A percentile compares a stretch with the other conserved stretches of the same genome.
phyloP scores from a whole-genome alignment of 441 rosid genomes.

The Hura crepitans region DNA sequence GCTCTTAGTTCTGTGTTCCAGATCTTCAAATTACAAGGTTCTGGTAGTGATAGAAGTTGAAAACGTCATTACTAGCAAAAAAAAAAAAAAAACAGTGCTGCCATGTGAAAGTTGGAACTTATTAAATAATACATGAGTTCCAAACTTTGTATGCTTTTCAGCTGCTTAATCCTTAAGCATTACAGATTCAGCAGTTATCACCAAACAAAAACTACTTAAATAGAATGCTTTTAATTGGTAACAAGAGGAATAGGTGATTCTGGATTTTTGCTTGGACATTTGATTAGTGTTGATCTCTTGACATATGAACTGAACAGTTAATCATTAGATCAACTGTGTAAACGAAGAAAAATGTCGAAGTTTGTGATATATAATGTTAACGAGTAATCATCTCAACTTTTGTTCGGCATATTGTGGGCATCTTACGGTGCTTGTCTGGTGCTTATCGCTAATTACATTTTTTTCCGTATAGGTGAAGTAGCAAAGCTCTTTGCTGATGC shows the following conservation, averaged over 20 bases:
- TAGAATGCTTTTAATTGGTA: neutral
- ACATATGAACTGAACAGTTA: neutral
- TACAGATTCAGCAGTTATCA: too few species aligned
- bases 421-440: neutral
- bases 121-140: neutral
- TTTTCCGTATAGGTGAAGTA: constrained; percentile 57
- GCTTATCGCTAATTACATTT: constrained; percentile 5
- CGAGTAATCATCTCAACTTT: neutral
- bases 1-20: too few species aligned
- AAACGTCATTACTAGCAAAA: neutral
- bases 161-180: neutral
- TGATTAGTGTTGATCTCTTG: neutral
- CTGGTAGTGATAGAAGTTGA: neutral
- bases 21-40: neutral
- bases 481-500: constrained; percentile 88
- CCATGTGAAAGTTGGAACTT: neutral
- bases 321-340: neutral
- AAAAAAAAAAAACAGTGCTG: too few species aligned
- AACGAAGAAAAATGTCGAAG: neutral
- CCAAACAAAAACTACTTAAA: neutral
- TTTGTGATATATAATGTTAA: constrained; percentile 1
- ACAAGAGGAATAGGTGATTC: neutral
- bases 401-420: neutral
- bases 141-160: neutral
- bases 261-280: neutral